Percentiles rank a stretch among this genome's conserved stretches.
phyloP scores from a whole-genome alignment of 176 grass and related monocot genomes.

The Eleusine indica region DNA sequence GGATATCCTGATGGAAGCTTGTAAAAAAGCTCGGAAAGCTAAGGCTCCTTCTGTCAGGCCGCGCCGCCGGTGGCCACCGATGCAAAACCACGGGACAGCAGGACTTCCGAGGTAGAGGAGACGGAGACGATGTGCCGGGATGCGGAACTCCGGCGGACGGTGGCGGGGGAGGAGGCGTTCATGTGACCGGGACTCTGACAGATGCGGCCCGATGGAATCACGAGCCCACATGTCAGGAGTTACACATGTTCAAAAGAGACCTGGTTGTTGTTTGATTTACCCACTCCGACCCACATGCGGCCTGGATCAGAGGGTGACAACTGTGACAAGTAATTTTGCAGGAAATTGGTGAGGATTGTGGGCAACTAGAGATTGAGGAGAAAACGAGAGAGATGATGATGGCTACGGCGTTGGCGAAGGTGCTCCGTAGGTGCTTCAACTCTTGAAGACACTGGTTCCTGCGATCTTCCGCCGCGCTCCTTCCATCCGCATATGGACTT shows the following conservation, averaged over 20 bases:
- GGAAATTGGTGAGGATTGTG: too few species aligned
- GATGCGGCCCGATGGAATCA: neutral
- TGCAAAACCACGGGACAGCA: neutral
- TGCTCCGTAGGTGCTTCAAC: too few species aligned
- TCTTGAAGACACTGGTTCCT: too few species aligned
- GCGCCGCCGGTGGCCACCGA: neutral
- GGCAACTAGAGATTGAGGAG: too few species aligned
- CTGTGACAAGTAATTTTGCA: too few species aligned
- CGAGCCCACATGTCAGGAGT: neutral
- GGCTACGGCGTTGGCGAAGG: too few species aligned
- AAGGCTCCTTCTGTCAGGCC: neutral
- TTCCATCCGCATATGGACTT: too few species aligned
- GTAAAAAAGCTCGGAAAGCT: neutral
- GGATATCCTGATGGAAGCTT: slow-evolving; percentile 29
- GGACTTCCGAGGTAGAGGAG: too few species aligned
- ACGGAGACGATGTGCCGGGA: neutral
- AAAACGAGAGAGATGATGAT: too few species aligned
- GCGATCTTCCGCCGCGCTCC: too few species aligned
- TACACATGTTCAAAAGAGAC: neutral
- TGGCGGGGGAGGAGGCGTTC: neutral
- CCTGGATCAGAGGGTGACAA: too few species aligned
- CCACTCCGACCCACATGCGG: too few species aligned
- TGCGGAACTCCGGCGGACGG: slow-evolving; percentile 24
- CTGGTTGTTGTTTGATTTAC: neutral
- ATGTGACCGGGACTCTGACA: neutral